A percentile compares a stretch with the other conserved stretches of the same genome.
phyloP scores from a whole-genome alignment of 768 basidiomycete species.

The Amyloporia xantha region DNA sequence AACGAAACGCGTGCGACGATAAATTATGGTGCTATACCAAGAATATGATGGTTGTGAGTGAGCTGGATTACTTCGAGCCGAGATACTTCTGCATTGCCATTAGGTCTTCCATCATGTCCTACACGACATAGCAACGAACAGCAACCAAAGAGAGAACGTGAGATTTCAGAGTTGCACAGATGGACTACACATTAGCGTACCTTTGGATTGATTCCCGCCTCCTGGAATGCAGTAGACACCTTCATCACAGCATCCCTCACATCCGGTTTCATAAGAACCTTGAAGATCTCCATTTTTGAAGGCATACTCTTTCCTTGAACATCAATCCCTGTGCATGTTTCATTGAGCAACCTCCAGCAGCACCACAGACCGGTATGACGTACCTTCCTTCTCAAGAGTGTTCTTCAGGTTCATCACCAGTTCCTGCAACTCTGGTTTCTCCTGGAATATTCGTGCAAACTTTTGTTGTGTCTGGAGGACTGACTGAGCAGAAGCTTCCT shows the following conservation, averaged over 20 bases:
- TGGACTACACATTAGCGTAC: background rate
- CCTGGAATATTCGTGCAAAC: background rate
- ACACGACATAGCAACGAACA: background rate
- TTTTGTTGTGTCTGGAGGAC: conserved; percentile 1
- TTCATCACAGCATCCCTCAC: conserved; percentile 42
- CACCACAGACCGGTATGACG: background rate
- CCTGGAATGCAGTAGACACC: conserved; percentile 44
- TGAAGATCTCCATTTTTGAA: conserved; percentile 39
- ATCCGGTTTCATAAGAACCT: conserved; percentile 44
- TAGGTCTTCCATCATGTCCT: background rate
- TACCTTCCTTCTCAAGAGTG: conserved; percentile 7
- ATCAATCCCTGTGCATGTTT: background rate
- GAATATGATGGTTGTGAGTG: too few relatives aligned
- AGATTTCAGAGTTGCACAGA: too few relatives aligned
- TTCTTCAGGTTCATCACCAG: conserved; percentile 2
- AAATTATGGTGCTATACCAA: too few relatives aligned
- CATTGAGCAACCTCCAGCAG: too few relatives aligned
- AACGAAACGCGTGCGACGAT: too few relatives aligned
- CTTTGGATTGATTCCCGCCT: conserved; percentile 35
- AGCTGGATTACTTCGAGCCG: background rate
- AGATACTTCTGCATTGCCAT: background rate
- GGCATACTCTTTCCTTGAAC: background rate
- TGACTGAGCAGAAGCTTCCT: background rate
- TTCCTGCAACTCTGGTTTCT: background rate
- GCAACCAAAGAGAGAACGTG: background rate